Base-by-base conservation (phyloP, 2,329 filamentous ascomycete species). In the Fusarium proliferatum region DNA sequence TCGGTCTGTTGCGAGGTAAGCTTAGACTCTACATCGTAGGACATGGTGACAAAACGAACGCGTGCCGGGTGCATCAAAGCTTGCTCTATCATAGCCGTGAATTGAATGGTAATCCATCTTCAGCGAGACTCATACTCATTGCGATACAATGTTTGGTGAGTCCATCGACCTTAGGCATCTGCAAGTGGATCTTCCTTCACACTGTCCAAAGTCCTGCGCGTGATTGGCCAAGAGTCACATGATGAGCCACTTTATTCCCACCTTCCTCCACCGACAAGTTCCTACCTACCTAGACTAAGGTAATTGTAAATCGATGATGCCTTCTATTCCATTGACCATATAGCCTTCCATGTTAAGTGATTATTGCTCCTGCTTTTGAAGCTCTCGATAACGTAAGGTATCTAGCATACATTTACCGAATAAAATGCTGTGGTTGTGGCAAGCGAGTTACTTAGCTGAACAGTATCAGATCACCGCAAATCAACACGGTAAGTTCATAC, bases 51-150 rank as follows among this genome's bases (percentile, higher is more conserved):
- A 65, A 75, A 74, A 84, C 87, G 76, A 75, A 90, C 88, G 88
- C 36, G 87, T 87, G 58, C 84, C 84, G 36, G 85, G 80, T 49
- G 86, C 81, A 73, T 88, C 87, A 80, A 92, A 92, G 79, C 88
- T 92, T 61, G 89, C 87, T 70, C 88, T 83, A 73, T 91, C 90
- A 75, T 87, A 85, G 72, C 88, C 88, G 78, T 91, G 89, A 67
- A 90, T 84, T 52, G 86, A 82, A 79, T 89, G 85, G 78, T 90
- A 89, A 78, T 90, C 88, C 88, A 90, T 90, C 68, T 64, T 81
- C 72, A 67, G 71, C 45, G 56, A 69, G 45, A 58, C 61, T 78
- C 75, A 79, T 49, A 56, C 60, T 78, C 75, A 79, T 77, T 64
- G 57, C 69, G 52, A 53, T 74, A 52, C 34, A 43, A 51, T 73